Evolutionary conservation across 805 yeast genomes (phyloP).

Genomic region (Starmerella geochares): DNA sequence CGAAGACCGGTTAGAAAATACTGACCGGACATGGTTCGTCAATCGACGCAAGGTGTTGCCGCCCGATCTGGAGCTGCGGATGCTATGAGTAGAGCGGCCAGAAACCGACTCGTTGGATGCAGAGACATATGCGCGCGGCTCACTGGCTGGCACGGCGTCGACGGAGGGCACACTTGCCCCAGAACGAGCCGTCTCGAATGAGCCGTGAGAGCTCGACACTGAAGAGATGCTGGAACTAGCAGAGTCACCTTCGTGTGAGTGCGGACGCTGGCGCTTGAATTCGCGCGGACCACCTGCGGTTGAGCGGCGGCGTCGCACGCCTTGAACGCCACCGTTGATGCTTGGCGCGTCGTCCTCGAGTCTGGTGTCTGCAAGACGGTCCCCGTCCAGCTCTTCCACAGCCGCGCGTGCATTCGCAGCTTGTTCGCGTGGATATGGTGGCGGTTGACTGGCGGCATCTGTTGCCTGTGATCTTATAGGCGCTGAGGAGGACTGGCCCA

Average conservation of each 20-base stretch:
- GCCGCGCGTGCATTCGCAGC: too few species aligned
- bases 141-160: too few species aligned
- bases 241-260: background rate
- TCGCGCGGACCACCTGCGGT: conserved; percentile 5
- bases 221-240: background rate
- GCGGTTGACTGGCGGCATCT: background rate
- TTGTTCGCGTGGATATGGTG: background rate
- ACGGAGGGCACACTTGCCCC: background rate
- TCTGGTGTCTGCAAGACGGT: too few species aligned
- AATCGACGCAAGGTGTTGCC: background rate
- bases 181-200: conserved; percentile 1
- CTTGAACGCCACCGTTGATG: background rate
- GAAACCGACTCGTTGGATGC: too few species aligned
- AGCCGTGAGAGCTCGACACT: background rate
- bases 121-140: too few species aligned
- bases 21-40: background rate
- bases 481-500: conserved; percentile 14
- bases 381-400: too few species aligned
- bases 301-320: conserved; percentile 10
- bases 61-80: background rate
- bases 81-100: background rate
- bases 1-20: background rate
- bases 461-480: background rate
- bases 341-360: background rate
- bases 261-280: conserved; percentile 10